phyloP scores from a whole-genome alignment of 768 basidiomycete genomes.

The Boletus subparvulus region DNA sequence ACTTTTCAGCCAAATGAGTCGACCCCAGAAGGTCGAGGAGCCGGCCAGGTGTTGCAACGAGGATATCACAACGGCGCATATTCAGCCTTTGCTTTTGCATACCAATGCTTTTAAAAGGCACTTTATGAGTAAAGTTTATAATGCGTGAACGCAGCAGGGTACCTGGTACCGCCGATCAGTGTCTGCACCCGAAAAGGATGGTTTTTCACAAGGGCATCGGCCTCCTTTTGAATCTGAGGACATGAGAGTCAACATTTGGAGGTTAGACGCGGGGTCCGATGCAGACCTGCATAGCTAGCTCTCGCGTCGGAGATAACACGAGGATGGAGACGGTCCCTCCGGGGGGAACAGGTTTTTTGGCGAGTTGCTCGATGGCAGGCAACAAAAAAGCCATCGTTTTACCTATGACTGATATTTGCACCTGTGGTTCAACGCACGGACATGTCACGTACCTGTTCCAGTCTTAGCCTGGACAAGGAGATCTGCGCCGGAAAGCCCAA shows the following conservation, averaged over 20 bases:
- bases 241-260: slow-evolving; percentile 15
- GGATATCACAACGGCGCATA: slow-evolving; percentile 44
- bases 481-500: slow-evolving; percentile 43
- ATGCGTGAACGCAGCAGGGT: slow-evolving; percentile 5
- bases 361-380: slow-evolving; percentile 69
- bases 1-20: slow-evolving; percentile 34
- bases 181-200: slow-evolving; percentile 45
- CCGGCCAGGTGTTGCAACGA: slow-evolving; percentile 77
- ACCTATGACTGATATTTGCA: slow-evolving; percentile 31
- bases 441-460: slow-evolving; percentile 51
- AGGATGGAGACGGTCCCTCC: slow-evolving; percentile 50
- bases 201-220: slow-evolving; percentile 43
- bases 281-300: slow-evolving; percentile 70
- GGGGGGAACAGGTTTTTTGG: slow-evolving; percentile 38
- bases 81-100: slow-evolving; percentile 30
- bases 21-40: slow-evolving; percentile 67
- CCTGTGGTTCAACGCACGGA: not conserved
- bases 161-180: slow-evolving; percentile 59
- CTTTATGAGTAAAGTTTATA: not conserved
- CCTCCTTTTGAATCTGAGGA: slow-evolving; percentile 61
- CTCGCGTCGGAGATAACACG: slow-evolving; percentile 71
- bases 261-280: not conserved
- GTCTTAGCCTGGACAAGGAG: slow-evolving; percentile 56
- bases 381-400: slow-evolving; percentile 76
- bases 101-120: slow-evolving; percentile 18